These are phyloP conservation scores for Euphorbia celastroides DNA, from an alignment of 441 rosid genomes.

Conservation along the genomic window DNA sequence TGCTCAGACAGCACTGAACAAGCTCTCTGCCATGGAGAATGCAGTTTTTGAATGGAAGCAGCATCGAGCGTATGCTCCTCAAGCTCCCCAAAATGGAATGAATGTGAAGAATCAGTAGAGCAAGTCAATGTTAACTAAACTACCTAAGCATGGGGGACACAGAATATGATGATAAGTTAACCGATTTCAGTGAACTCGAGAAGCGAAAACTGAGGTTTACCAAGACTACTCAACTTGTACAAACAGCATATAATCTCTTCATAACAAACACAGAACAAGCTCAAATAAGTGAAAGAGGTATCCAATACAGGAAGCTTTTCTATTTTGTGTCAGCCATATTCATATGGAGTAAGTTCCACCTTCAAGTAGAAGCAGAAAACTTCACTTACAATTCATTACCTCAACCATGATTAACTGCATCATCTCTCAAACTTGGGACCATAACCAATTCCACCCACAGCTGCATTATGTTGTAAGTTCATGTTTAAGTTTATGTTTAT, in stretches of 20 bases:
- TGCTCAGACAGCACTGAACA: slow-evolving; percentile 23
- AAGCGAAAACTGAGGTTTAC: background rate
- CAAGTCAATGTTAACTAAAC: slow-evolving; percentile 5
- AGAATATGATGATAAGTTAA: slow-evolving; percentile 2
- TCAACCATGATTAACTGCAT: background rate
- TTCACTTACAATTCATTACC: slow-evolving; percentile 7
- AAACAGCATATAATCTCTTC: slow-evolving; percentile 12
- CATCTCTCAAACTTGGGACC: background rate
- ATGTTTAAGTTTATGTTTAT: slow-evolving; percentile 7
- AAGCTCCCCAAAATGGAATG: slow-evolving; percentile 19
- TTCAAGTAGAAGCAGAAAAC: slow-evolving; percentile 18
- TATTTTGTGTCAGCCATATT: slow-evolving; percentile 6
- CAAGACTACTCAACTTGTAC: slow-evolving; percentile 11
- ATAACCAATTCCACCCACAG: slow-evolving; percentile 8
- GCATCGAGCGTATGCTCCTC: slow-evolving; percentile 16
- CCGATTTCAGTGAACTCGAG: slow-evolving; percentile 8
- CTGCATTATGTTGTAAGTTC: slow-evolving; percentile 3
- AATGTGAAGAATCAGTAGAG: slow-evolving; percentile 7
- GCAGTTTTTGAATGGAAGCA: slow-evolving; percentile 26
- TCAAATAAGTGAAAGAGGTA: slow-evolving; percentile 5
- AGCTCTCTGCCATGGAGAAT: slow-evolving; percentile 21
- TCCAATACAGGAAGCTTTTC: slow-evolving; percentile 14
- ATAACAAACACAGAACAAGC: slow-evolving; percentile 6
- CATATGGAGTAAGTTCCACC: slow-evolving; percentile 11
- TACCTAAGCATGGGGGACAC: background rate